Conservation (phyloP, 768 basidiomycete species). For the Cystobasidium ongulense region DNA sequence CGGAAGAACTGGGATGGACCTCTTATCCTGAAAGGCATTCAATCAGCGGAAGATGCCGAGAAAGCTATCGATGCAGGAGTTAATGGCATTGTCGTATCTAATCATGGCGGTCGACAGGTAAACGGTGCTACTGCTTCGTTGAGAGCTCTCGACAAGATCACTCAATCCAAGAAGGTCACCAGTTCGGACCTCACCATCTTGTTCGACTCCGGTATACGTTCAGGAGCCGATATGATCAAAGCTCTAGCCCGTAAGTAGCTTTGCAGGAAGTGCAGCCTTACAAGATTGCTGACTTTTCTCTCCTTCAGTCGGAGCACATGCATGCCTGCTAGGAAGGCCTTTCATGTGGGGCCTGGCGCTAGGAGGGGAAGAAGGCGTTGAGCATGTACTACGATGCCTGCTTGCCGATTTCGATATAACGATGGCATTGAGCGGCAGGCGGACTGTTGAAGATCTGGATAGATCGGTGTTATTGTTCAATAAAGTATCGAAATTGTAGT, state of each 20-base stretch:
- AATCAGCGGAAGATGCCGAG: slow-evolving; percentile 37
- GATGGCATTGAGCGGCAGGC: slow-evolving; percentile 23
- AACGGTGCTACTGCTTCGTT: slow-evolving; percentile 24
- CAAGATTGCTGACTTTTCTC: background rate
- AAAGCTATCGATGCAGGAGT: slow-evolving; percentile 38
- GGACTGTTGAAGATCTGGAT: slow-evolving; percentile 9
- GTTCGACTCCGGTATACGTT: slow-evolving; percentile 35
- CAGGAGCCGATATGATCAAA: slow-evolving; percentile 38
- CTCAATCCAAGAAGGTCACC: slow-evolving; percentile 34
- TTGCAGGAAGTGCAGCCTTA: too few relatives aligned
- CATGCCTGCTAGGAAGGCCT: slow-evolving; percentile 12
- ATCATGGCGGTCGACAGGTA: slow-evolving; percentile 41
- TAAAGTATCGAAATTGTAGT: background rate
- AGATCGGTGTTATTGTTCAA: background rate
- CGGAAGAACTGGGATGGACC: slow-evolving; percentile 47
- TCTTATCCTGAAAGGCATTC: slow-evolving; percentile 53
- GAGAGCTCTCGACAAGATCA: slow-evolving; percentile 12
- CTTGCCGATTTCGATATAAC: slow-evolving; percentile 30
- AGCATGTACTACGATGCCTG: slow-evolving; percentile 16
- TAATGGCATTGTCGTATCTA: slow-evolving; percentile 40
- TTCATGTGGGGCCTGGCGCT: slow-evolving; percentile 28
- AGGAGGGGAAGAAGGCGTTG: slow-evolving; percentile 31
- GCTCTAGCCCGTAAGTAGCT: slow-evolving; percentile 29
- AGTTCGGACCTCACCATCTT: slow-evolving; percentile 32
- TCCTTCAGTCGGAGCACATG: slow-evolving; percentile 19